These are phyloP conservation scores for Barnettozyma botsteinii DNA, from an alignment of 805 yeast species.

Conservation along the genomic window DNA sequence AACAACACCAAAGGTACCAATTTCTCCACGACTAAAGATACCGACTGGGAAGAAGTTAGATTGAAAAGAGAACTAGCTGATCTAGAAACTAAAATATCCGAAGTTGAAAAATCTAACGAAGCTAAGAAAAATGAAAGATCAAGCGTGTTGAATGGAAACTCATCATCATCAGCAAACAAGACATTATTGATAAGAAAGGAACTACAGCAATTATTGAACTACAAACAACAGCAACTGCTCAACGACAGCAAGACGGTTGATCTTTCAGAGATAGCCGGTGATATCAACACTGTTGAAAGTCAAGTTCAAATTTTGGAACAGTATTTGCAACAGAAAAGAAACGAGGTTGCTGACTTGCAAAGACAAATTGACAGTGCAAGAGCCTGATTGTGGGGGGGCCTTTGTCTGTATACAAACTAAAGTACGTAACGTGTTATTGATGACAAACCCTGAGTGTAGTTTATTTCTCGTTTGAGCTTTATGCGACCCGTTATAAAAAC, in stretches of 20 bases:
- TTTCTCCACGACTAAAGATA: slow-evolving; percentile 60
- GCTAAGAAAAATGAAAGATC: slow-evolving; percentile 29
- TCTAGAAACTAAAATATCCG: slow-evolving; percentile 56
- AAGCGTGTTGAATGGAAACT: slow-evolving; percentile 18
- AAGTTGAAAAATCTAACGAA: slow-evolving; percentile 47
- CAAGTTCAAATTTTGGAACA: slow-evolving; percentile 72
- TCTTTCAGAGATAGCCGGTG: slow-evolving; percentile 50
- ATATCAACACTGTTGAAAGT: slow-evolving; percentile 63
- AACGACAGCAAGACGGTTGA: slow-evolving; percentile 30
- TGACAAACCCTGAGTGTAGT: no score
- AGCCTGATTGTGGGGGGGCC: no score
- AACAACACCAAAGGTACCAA: slow-evolving; percentile 53
- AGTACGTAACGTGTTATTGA: no score
- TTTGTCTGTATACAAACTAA: no score
- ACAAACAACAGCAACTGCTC: slow-evolving; percentile 58
- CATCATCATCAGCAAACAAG: slow-evolving; percentile 19
- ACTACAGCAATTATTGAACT: slow-evolving; percentile 74
- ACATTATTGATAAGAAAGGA: slow-evolving; percentile 47
- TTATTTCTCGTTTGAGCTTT: no score
- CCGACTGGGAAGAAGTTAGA: slow-evolving; percentile 91
- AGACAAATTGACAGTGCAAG: slow-evolving; percentile 32
- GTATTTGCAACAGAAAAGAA: slow-evolving; percentile 54
- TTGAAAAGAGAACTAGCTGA: slow-evolving; percentile 73
- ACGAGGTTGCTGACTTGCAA: slow-evolving; percentile 49
- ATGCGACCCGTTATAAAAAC: no score